These are phyloP conservation scores for Pythium guiyangense DNA, from an alignment of 352 stramenopile genomes.

Conservation along the genomic window DNA sequence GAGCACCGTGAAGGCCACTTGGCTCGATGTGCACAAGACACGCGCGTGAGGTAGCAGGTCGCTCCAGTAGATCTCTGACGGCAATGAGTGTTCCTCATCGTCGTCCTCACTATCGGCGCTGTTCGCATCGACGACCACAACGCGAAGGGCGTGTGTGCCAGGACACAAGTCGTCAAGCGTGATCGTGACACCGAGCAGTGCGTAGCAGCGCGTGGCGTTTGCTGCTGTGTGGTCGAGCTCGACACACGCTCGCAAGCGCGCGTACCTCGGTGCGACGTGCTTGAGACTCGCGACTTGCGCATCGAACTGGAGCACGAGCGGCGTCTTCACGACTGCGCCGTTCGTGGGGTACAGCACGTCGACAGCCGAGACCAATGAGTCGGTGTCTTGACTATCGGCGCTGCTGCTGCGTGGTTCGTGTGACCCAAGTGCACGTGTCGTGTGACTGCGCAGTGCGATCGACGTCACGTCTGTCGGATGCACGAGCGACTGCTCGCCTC, in stretches of 20 bases:
- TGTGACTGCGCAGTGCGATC: too few relatives aligned
- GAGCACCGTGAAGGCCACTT: constrained; percentile 1
- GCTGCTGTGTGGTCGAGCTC: not conserved
- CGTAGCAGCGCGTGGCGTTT: constrained; percentile 1
- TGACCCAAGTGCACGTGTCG: too few relatives aligned
- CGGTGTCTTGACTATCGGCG: too few relatives aligned
- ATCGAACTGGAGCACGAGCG: not conserved
- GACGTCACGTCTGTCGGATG: too few relatives aligned
- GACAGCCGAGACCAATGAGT: too few relatives aligned
- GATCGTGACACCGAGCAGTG: not conserved
- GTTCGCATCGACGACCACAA: constrained; percentile 5
- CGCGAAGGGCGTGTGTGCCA: constrained; percentile 1
- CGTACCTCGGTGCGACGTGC: not conserved
- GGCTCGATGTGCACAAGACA: not conserved
- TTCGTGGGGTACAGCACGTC: too few relatives aligned
- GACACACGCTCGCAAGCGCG: not conserved
- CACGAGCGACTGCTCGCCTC: too few relatives aligned
- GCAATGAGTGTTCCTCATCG: too few relatives aligned
- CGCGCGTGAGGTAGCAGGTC: not conserved
- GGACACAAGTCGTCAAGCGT: not conserved
- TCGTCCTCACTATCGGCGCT: too few relatives aligned
- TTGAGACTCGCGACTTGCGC: not conserved
- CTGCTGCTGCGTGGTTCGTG: too few relatives aligned
- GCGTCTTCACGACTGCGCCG: not conserved
- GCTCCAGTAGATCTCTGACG: not conserved